Percentiles rank a stretch among this genome's conserved stretches.
Evolutionary conservation across 495 filamentous ascomycete species (phyloP).

Genomic region (Neurospora intermedia): DNA sequence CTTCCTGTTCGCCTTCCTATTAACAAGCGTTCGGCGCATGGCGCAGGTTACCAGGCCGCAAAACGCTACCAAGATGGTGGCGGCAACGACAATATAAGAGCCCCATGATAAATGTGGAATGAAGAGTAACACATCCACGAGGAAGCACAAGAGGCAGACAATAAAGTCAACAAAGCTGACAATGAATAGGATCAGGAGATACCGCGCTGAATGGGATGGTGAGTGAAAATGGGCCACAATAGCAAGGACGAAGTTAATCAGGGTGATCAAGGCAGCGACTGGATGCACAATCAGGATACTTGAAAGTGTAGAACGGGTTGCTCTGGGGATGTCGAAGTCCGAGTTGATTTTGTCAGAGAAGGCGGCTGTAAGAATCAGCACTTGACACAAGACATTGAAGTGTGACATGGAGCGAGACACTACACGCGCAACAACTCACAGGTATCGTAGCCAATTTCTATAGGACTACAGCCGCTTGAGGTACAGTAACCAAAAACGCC

Average conservation of each 20-base stretch:
- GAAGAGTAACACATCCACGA: conserved; percentile 93
- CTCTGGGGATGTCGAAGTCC: conserved; percentile 64
- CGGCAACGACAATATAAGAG: conserved; percentile 86
- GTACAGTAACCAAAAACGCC: conserved; percentile 91
- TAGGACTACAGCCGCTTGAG: conserved; percentile 48
- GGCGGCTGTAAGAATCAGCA: not conserved
- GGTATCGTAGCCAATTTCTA: conserved; percentile 76
- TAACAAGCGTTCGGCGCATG: conserved; percentile 92
- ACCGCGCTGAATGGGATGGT: conserved; percentile 87
- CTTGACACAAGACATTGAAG: not conserved
- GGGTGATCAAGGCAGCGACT: conserved; percentile 73
- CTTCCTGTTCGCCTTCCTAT: conserved; percentile 81
- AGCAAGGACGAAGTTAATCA: conserved; percentile 74
- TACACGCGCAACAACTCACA: conserved; percentile 44
- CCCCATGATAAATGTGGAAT: conserved; percentile 91
- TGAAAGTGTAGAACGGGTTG: conserved; percentile 74
- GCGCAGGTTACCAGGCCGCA: conserved; percentile 84
- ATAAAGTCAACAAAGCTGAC: conserved; percentile 77
- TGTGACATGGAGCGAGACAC: not conserved
- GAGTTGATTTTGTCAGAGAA: not conserved
- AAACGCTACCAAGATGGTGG: conserved; percentile 75
- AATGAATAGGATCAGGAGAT: conserved; percentile 73
- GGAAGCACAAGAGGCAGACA: conserved; percentile 74
- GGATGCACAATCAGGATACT: conserved; percentile 88
- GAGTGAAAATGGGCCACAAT: conserved; percentile 75